phyloP scores from a whole-genome alignment of 2,329 filamentous ascomycete species.

The Verticillium alfalfae region DNA sequence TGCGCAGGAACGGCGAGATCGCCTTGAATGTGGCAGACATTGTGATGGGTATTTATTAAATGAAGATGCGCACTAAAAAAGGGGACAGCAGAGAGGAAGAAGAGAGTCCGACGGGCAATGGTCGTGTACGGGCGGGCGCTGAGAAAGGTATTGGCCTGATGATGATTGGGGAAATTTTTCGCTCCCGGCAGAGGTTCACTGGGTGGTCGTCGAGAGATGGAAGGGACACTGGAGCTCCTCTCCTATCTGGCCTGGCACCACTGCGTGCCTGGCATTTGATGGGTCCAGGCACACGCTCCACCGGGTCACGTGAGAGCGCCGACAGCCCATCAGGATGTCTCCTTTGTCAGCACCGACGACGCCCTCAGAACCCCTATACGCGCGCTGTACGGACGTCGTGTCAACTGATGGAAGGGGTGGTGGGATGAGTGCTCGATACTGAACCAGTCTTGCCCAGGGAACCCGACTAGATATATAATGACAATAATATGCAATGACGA shows the following conservation, averaged over 20 bases:
- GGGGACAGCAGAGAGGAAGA: conserved; percentile 9
- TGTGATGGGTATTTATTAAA: conserved; percentile 30
- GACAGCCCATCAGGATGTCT: neutral
- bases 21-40: conserved; percentile 82
- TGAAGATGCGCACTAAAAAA: conserved; percentile 15
- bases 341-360: neutral
- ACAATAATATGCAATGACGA: too few species aligned
- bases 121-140: neutral
- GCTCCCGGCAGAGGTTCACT: neutral
- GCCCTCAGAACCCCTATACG: too few species aligned
- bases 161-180: conserved; percentile 3
- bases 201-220: neutral
- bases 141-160: neutral
- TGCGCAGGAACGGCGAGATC: conserved; percentile 73
- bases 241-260: neutral
- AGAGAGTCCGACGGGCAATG: conserved; percentile 6
- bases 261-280: neutral
- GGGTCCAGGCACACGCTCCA: neutral
- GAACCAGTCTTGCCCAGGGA: too few species aligned
- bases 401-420: too few species aligned
- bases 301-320: neutral
- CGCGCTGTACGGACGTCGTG: too few species aligned
- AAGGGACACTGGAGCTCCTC: neutral
- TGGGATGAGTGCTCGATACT: too few species aligned
- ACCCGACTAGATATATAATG: too few species aligned